phyloP scores from a whole-genome alignment of 2,329 filamentous ascomycete genomes.

The Fusarium kyushuense region DNA sequence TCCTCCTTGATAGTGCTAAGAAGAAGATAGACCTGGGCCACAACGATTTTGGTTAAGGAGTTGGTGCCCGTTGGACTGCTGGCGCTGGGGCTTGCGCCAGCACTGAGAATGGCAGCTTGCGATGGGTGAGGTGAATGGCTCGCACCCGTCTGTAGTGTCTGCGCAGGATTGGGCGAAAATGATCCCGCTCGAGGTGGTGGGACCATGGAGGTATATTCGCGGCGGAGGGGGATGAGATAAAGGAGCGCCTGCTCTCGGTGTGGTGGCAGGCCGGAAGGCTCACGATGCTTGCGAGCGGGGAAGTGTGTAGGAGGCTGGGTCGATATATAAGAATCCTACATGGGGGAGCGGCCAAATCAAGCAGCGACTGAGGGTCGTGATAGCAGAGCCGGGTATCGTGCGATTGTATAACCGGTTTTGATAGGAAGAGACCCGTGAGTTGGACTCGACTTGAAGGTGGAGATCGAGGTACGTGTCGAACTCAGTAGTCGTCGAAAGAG shows the following conservation, averaged over 20 bases:
- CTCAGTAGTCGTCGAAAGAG: constrained; percentile 39
- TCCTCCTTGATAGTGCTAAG: constrained; percentile 96
- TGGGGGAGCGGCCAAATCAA: constrained; percentile 45
- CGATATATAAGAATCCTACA: constrained; percentile 52
- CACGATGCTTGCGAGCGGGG: constrained; percentile 46
- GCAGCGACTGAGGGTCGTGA: constrained; percentile 32
- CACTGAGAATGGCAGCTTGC: constrained; percentile 68
- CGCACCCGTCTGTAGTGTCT: constrained; percentile 67
- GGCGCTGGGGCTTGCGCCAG: constrained; percentile 71
- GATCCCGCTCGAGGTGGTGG: constrained; percentile 72
- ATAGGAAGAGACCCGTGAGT: constrained; percentile 38
- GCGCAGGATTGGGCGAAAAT: constrained; percentile 72
- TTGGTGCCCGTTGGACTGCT: constrained; percentile 72
- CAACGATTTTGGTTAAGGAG: constrained; percentile 89
- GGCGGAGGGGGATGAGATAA: constrained; percentile 48
- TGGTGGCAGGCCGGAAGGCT: constrained; percentile 53
- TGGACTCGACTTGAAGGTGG: constrained; percentile 42
- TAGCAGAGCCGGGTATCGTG: constrained; percentile 33
- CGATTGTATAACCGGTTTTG: constrained; percentile 39
- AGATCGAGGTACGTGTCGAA: constrained; percentile 46
- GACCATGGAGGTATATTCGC: constrained; percentile 65
- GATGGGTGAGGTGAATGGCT: constrained; percentile 69
- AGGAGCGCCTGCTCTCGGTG: constrained; percentile 54
- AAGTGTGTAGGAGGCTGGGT: constrained; percentile 46
- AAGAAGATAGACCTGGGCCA: constrained; percentile 94